These are phyloP conservation scores for Durotheca rogersii DNA, from an alignment of 495 filamentous ascomycete species.

Conservation along the genomic window DNA sequence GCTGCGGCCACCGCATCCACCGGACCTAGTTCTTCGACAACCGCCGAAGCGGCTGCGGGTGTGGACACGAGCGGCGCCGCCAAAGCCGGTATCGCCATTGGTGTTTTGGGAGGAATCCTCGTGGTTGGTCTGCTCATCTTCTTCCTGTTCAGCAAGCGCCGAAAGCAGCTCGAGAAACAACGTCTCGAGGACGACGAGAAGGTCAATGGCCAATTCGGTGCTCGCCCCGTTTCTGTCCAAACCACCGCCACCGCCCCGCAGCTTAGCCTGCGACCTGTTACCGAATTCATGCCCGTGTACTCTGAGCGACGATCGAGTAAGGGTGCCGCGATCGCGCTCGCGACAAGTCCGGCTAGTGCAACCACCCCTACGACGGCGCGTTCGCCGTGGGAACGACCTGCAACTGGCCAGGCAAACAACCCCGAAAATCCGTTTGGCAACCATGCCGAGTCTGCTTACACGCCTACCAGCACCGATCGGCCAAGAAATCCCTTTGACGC, in stretches of 20 bases:
- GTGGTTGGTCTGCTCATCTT: slow-evolving; percentile 62
- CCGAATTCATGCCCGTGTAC: slow-evolving; percentile 79
- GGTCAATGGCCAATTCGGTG: slow-evolving; percentile 46
- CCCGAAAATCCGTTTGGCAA: slow-evolving; percentile 54
- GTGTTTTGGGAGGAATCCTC: slow-evolving; percentile 65
- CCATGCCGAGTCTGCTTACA: slow-evolving; percentile 40
- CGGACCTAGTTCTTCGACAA: slow-evolving; percentile 20
- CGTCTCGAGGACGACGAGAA: slow-evolving; percentile 60
- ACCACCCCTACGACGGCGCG: slow-evolving; percentile 23
- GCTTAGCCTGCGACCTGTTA: slow-evolving; percentile 83
- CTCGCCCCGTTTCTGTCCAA: slow-evolving; percentile 31
- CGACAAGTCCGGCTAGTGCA: slow-evolving; percentile 41
- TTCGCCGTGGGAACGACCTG: slow-evolving; percentile 40
- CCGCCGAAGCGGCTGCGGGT: slow-evolving; percentile 30
- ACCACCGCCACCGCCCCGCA: slow-evolving; percentile 59
- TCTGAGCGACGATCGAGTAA: slow-evolving; percentile 49
- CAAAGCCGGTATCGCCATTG: slow-evolving; percentile 83
- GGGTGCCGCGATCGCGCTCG: slow-evolving; percentile 46
- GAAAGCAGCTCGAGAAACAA: slow-evolving; percentile 51
- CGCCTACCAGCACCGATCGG: slow-evolving; percentile 37
- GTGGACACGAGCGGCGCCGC: slow-evolving; percentile 58
- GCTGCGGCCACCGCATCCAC: slow-evolving; percentile 22
- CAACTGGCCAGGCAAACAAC: slow-evolving; percentile 48
- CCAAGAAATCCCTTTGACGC: slow-evolving; percentile 44
- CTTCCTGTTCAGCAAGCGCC: slow-evolving; percentile 66